Percentiles rank a stretch among this genome's conserved stretches.
phyloP scores from a whole-genome alignment of 1,284 basidiomycete genomes.

The Exobasidium cylindrosporum region DNA sequence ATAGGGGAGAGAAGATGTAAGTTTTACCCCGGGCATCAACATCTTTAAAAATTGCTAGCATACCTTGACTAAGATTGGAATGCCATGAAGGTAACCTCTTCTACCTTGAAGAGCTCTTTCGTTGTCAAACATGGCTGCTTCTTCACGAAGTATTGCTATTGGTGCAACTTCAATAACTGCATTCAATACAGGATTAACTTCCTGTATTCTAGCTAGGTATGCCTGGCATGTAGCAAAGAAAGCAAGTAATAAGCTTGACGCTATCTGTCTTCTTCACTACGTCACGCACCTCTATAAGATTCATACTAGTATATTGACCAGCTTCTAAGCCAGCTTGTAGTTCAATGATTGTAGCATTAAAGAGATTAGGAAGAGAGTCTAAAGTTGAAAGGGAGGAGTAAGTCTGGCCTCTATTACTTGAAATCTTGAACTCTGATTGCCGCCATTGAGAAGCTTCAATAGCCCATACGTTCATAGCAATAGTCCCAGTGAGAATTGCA shows the following conservation, averaged over 20 bases:
- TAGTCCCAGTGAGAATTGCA: too few relatives aligned
- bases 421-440: too few relatives aligned
- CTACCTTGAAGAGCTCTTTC: constrained; percentile 61
- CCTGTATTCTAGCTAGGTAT: constrained; percentile 68
- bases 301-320: constrained; percentile 19
- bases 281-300: constrained; percentile 46
- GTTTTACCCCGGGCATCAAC: too few relatives aligned
- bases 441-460: too few relatives aligned
- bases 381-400: too few relatives aligned
- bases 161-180: constrained; percentile 68
- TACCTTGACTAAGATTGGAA: constrained; percentile 69
- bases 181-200: constrained; percentile 67
- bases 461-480: too few relatives aligned
- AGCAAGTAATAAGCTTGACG: too few relatives aligned
- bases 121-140: constrained; percentile 62
- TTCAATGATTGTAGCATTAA: constrained; percentile 22
- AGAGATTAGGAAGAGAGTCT: constrained; percentile 17
- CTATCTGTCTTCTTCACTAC: too few relatives aligned
- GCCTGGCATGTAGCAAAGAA: too few relatives aligned
- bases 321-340: constrained; percentile 18
- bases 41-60: too few relatives aligned
- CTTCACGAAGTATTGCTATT: constrained; percentile 20
- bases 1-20: too few relatives aligned
- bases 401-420: too few relatives aligned
- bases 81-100: constrained; percentile 66